phyloP scores from a whole-genome alignment of 805 yeast genomes.

The Candida ulmi region DNA sequence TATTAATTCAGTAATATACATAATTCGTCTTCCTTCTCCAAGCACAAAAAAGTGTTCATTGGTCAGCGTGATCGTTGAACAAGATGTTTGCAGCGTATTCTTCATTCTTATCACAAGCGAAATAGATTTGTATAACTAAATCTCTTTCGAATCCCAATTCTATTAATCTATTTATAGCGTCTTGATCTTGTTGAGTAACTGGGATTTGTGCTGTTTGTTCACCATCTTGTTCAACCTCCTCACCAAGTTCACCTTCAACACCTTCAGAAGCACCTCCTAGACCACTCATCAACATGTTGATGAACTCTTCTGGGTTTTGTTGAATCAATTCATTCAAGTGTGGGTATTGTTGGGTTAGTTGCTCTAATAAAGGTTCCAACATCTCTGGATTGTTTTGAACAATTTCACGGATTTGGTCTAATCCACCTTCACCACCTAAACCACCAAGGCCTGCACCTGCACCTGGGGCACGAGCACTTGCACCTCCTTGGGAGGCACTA shows the following conservation, averaged over 20 bases:
- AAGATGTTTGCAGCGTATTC: constrained; percentile 92
- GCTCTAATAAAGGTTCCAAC: constrained; percentile 77
- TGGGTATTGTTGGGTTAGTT: constrained; percentile 76
- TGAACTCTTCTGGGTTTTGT: constrained; percentile 84
- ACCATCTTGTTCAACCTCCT: constrained; percentile 19
- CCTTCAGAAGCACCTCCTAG: constrained; percentile 31
- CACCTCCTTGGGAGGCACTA: constrained; percentile 22
- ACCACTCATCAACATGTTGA: constrained; percentile 59
- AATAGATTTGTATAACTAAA: constrained; percentile 85
- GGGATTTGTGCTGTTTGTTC: constrained; percentile 42
- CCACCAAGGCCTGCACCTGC: constrained; percentile 18
- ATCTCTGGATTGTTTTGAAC: constrained; percentile 84
- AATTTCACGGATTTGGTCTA: constrained; percentile 62
- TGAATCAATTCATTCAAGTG: constrained; percentile 76
- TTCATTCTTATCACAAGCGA: constrained; percentile 97
- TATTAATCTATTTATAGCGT: constrained; percentile 83
- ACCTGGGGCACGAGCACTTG: constrained; percentile 17
- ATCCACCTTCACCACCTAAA: constrained; percentile 34
- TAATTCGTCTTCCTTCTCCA: background rate
- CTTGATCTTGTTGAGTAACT: constrained; percentile 78
- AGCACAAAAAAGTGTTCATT: background rate
- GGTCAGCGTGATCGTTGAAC: constrained; percentile 52
- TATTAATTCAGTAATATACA: background rate
- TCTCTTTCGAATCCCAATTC: constrained; percentile 90
- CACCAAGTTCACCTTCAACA: constrained; percentile 23